Conservation (phyloP, 345 rosid species). For the Gossypium herbaceum region DNA sequence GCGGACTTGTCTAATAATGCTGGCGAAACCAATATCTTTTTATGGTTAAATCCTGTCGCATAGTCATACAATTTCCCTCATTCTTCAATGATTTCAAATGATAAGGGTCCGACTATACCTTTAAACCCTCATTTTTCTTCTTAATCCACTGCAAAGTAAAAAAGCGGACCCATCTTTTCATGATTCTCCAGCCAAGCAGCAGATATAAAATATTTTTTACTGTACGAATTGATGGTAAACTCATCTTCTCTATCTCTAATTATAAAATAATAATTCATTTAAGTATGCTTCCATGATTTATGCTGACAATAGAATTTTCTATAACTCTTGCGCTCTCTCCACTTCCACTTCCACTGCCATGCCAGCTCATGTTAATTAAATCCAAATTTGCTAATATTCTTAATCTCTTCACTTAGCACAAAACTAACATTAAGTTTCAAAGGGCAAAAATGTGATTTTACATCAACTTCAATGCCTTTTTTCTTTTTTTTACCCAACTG, state of each 20-base stretch:
- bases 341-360: background rate
- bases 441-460: background rate
- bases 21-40: background rate
- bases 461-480: background rate
- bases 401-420: slow-evolving; percentile 1
- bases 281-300: slow-evolving; percentile 5
- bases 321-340: background rate
- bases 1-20: background rate
- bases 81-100: background rate
- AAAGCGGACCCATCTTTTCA: background rate
- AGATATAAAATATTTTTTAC: background rate
- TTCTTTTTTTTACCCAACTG: background rate
- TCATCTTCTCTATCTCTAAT: background rate
- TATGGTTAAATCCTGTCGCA: background rate
- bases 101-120: background rate
- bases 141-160: background rate
- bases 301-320: slow-evolving; percentile 3
- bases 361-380: background rate
- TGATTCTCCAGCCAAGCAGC: no score
- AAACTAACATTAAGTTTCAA: background rate
- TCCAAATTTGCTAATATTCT: background rate
- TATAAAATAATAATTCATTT: background rate
- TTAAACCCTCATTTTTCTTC: background rate
- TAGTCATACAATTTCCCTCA: background rate
- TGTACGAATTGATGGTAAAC: background rate